These are phyloP conservation scores for Claviceps pazoutovae DNA, from an alignment of 2,329 filamentous ascomycete species.

Conservation along the genomic window DNA sequence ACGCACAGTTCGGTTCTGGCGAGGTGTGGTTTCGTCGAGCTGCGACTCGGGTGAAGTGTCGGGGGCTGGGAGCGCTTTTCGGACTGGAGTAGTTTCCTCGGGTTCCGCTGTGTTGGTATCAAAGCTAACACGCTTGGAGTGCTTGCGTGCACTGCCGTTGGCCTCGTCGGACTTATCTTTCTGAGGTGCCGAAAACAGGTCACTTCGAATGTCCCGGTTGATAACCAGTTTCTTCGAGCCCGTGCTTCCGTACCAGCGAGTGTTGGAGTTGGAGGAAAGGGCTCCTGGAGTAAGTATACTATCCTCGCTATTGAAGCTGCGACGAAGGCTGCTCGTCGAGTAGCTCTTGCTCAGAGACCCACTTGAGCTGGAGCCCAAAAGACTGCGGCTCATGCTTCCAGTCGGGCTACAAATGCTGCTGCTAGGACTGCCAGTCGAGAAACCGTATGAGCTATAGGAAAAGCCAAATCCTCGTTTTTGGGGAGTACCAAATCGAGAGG, in stretches of 20 bases:
- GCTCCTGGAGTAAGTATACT: constrained; percentile 77
- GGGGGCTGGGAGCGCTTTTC: constrained; percentile 21
- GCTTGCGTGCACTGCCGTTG: constrained; percentile 33
- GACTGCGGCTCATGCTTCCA: constrained; percentile 49
- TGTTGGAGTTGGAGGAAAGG: constrained; percentile 55
- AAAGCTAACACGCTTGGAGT: constrained; percentile 86
- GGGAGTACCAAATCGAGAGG: constrained; percentile 67
- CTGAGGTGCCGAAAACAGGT: constrained; percentile 49
- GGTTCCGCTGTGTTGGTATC: constrained; percentile 45
- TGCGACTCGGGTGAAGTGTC: constrained; percentile 17
- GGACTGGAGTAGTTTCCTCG: constrained; percentile 21
- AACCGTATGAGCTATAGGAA: constrained; percentile 83
- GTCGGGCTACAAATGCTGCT: constrained; percentile 54
- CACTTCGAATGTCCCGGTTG: constrained; percentile 69
- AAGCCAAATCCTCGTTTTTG: constrained; percentile 84
- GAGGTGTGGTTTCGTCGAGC: constrained; percentile 23
- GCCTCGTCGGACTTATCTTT: constrained; percentile 30
- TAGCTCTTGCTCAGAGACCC: constrained; percentile 74
- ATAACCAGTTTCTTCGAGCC: constrained; percentile 85
- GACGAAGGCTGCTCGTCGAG: constrained; percentile 73
- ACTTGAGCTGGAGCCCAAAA: constrained; percentile 51
- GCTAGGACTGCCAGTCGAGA: constrained; percentile 55
- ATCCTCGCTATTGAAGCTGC: constrained; percentile 68
- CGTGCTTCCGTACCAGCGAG: constrained; percentile 50
- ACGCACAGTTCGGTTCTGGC: constrained; percentile 39